Percentiles rank a stretch among this genome's conserved stretches.
Evolutionary conservation across 495 filamentous ascomycete genomes (phyloP).

Genomic region (Astrothelium macrocarpum): DNA sequence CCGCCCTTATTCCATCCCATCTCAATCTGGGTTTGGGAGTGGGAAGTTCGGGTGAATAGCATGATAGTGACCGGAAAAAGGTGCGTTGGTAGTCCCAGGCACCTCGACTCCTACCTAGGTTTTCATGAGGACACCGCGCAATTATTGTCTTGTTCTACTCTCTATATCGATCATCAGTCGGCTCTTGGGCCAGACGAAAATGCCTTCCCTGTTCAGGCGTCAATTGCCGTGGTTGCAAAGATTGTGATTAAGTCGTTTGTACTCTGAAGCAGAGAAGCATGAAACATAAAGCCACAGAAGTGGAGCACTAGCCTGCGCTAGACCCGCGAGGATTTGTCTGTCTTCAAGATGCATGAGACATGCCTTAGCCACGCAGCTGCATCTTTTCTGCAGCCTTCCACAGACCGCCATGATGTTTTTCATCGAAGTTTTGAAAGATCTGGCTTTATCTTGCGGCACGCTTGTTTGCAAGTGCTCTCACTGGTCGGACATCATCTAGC

Average conservation of each 20-base stretch:
- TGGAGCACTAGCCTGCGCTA: background rate
- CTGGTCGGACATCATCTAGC: background rate
- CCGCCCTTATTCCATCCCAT: background rate
- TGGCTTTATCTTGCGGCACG: background rate
- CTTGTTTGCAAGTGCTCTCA: background rate
- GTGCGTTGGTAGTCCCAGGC: too few species aligned
- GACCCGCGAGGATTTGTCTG: background rate
- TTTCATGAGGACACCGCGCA: too few species aligned
- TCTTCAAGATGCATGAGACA: background rate
- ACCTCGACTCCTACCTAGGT: too few species aligned
- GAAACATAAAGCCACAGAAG: background rate
- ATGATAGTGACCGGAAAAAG: background rate
- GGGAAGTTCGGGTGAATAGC: background rate
- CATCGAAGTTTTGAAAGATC: background rate
- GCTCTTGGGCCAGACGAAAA: too few species aligned
- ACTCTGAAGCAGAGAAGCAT: too few species aligned
- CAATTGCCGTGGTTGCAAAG: too few species aligned
- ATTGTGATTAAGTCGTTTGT: too few species aligned
- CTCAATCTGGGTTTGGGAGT: background rate
- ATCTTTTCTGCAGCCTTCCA: constrained; percentile 3
- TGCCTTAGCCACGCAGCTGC: background rate
- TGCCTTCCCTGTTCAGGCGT: too few species aligned
- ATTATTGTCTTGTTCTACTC: too few species aligned
- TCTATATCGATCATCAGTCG: too few species aligned
- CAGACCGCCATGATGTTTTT: background rate